Conservation (phyloP, 805 yeast genomes). For the Saccharomycopsis schoenii region DNA sequence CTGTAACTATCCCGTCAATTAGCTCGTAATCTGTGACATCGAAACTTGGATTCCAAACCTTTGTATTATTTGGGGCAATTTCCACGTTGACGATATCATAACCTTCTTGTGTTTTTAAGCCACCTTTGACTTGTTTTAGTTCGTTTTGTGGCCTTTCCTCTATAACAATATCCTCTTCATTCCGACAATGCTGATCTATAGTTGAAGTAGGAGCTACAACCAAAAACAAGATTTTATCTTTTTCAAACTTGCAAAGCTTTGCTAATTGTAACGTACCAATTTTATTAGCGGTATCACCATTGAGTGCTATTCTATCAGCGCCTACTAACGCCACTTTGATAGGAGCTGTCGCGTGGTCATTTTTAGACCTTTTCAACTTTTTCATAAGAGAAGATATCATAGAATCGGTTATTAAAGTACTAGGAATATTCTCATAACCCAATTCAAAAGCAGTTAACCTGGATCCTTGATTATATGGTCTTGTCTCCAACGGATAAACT, state of each 20-base stretch:
- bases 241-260: constrained; percentile 51
- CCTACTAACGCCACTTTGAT: constrained; percentile 86
- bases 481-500: constrained; percentile 83
- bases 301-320: constrained; percentile 85
- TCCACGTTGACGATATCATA: constrained; percentile 43
- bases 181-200: constrained; percentile 54
- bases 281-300: constrained; percentile 95
- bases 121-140: constrained; percentile 68
- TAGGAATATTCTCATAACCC: constrained; percentile 76
- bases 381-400: constrained; percentile 73
- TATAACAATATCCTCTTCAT: constrained; percentile 70
- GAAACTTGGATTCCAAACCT: constrained; percentile 94
- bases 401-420: constrained; percentile 81
- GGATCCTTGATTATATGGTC: constrained; percentile 97
- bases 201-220: constrained; percentile 96
- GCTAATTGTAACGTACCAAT: constrained; percentile 92
- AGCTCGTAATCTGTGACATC: constrained; percentile 81
- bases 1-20: constrained; percentile 88
- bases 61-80: constrained; percentile 74
- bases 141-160: constrained; percentile 84
- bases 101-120: constrained; percentile 29
- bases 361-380: constrained; percentile 26
- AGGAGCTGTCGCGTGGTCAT: constrained; percentile 35
- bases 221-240: constrained; percentile 59
- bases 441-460: constrained; percentile 87